Evolutionary conservation across 225 moss, liverwort and hornwort species (phyloP), one percentile per base, ranked within the genome.

Genomic region (Neckera pumila): DNA sequence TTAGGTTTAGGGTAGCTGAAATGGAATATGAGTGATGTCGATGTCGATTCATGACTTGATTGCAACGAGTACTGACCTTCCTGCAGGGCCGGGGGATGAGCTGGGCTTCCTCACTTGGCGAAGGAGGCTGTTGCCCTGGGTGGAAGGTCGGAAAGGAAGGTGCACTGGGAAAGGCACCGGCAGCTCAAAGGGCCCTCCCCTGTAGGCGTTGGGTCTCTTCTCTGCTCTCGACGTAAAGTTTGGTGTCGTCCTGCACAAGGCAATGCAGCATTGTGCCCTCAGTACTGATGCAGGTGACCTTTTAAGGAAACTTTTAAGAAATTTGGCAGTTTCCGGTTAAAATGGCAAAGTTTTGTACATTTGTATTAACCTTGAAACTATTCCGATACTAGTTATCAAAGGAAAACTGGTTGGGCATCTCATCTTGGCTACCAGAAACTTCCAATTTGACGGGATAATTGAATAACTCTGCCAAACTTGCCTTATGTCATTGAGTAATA

Each of bases 121-220:
- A 38, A 89, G 66, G 56, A 89, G 47, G 72, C 86, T 91, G 72
- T 79, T 83, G 89, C 88, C 85, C 49, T 88, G 84, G 12, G 84
- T 89, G 47, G 89, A 87, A 57, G 91, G 89, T 11, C 90, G 90
- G 86, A 94, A 94, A 25, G 94, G 91, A 38, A 85, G 89, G 87
- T 94, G 91, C 84, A 89, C 89, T 8, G 90, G 88, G 75, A 94
- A 91, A 12, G 90, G 91, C 67, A 90, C 75, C 1, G 91, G 94
- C 49, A 92, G 85, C 47, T 91, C 90, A 12, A 85, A 89, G 16
- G 91, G 92, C 42, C 73, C 90, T 79, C 90, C 91, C 51, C 25
- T 65, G 47, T 92, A 90, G 2, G 89, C 89, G 47, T 91, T 92
- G 42, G 92, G 87, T 78, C 94, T 80, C 72, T 90, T 90, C 81